Base-by-base conservation (phyloP, 257 asterid genomes). In the Lithospermum erythrorhizon region DNA sequence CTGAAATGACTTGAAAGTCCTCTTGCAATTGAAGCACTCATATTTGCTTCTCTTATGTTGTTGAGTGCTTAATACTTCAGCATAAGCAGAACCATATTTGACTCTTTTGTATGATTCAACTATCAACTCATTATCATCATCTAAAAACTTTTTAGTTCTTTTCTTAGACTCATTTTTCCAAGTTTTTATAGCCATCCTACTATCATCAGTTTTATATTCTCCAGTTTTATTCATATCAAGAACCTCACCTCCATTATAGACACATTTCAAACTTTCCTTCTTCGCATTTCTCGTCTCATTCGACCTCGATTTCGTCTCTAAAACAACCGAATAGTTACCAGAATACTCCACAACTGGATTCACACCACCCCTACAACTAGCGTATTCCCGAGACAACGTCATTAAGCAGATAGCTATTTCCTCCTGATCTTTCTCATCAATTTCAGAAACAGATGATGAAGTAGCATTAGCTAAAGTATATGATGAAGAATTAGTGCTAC, bases 11-110 rank as follows among this genome's bases (percentile, higher is more conserved):
- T 75, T 81, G 78, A 91, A 91, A 32, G 24, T 64, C 94, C 79
- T 91, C 74, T 83, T 84, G 69, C 98, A 91, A 69, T 79, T 91
- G 72, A 86, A 77, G 72, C 98, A 91, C 72, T 86, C 91, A 52
- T 86, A 91, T 67, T 81, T 84, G 57, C 78, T 83, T 68, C 76
- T 83, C 76, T 87, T 87, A 52, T 37, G 63, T 62, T 71, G 13
- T 62, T 71, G 13, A 55, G 41, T 58, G 23, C 61, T 61, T 64
- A 70, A 66, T 58, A 56, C 60, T 71, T 79, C 75, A 17, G 59
- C 75, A 63, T 65, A 68, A 53, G 79, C 32, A 75, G 74, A 72
- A 19, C 76, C 65, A 6, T 54, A 56, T 47, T 63, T 78, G 45
- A 58, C 60, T 72, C 71, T 74, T 65, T 64, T 72, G 67, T 59